Evolutionary conservation across 2,329 filamentous ascomycete genomes (phyloP).

Genomic region (Corniculantispora saksenae): DNA sequence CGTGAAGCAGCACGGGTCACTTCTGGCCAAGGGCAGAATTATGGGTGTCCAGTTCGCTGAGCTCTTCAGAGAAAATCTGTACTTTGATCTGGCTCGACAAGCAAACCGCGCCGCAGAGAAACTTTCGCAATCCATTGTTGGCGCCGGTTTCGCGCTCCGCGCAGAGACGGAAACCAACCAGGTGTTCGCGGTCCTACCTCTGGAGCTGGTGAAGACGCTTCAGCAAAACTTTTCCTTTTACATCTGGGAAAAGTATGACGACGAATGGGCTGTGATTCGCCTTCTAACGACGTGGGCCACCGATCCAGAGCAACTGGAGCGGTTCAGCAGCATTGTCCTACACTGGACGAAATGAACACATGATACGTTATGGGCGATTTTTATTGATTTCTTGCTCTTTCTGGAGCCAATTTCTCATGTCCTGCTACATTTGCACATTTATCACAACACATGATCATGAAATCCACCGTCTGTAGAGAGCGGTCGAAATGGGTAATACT

Average conservation of each 20-base stretch:
- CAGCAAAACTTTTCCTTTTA: conserved; percentile 49
- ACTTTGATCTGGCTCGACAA: conserved; percentile 46
- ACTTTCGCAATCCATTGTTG: conserved; percentile 44
- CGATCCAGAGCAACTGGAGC: conserved; percentile 42
- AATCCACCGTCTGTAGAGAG: neutral
- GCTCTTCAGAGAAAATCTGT: conserved; percentile 46
- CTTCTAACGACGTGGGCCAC: conserved; percentile 55
- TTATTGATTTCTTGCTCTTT: neutral
- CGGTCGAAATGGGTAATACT: neutral
- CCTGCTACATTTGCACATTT: neutral
- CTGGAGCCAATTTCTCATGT: neutral
- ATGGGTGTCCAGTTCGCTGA: conserved; percentile 53
- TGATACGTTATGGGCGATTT: neutral
- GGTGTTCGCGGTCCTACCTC: conserved; percentile 48
- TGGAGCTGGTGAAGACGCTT: conserved; percentile 38
- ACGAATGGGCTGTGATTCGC: conserved; percentile 42
- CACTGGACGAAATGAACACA: conserved; percentile 15
- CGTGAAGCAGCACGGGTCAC: conserved; percentile 52
- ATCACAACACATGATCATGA: neutral
- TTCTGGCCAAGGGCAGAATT: conserved; percentile 51
- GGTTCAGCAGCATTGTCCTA: conserved; percentile 33
- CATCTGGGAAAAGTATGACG: conserved; percentile 46
- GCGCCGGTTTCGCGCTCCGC: conserved; percentile 42
- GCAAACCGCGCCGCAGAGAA: conserved; percentile 47
- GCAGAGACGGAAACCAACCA: conserved; percentile 53